Evolutionary conservation across 352 stramenopile species (phyloP).

Genomic region (Phytopythium chamaehyphon): DNA sequence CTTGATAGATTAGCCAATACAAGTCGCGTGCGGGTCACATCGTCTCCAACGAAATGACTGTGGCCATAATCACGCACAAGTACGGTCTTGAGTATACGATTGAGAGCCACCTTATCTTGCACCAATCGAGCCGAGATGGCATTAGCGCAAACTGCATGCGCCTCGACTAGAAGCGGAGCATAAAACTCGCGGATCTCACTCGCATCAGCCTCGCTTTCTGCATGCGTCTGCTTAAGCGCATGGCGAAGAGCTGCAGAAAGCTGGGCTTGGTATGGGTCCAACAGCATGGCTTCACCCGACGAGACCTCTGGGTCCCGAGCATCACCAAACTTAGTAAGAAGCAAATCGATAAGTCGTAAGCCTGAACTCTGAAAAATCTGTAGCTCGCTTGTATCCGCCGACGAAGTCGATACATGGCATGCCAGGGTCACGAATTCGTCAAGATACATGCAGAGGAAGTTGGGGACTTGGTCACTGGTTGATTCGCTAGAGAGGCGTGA

Average conservation of each 20-base stretch:
- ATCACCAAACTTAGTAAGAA: slow-evolving; percentile 54
- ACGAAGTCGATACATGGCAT: slow-evolving; percentile 72
- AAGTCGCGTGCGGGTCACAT: slow-evolving; percentile 45
- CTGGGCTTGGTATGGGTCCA: slow-evolving; percentile 83
- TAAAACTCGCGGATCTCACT: slow-evolving; percentile 38
- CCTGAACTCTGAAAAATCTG: slow-evolving; percentile 76
- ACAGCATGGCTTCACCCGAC: slow-evolving; percentile 43
- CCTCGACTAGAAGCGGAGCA: slow-evolving; percentile 64
- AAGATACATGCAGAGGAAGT: slow-evolving; percentile 86
- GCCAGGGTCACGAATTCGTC: slow-evolving; percentile 85
- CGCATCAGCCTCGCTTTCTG: slow-evolving; percentile 12
- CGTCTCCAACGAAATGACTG: slow-evolving; percentile 53
- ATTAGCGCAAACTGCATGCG: slow-evolving; percentile 51
- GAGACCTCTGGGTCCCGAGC: slow-evolving; percentile 68
- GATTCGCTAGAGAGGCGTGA: slow-evolving; percentile 24
- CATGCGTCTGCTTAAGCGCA: slow-evolving; percentile 53
- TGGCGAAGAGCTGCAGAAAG: slow-evolving; percentile 77
- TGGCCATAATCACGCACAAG: slow-evolving; percentile 59
- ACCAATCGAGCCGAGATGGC: slow-evolving; percentile 50
- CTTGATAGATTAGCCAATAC: slow-evolving; percentile 60
- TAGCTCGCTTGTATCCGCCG: slow-evolving; percentile 63
- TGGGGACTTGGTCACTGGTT: slow-evolving; percentile 17
- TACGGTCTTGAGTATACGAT: slow-evolving; percentile 60
- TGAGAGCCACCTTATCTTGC: slow-evolving; percentile 69
- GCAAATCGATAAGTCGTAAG: slow-evolving; percentile 56